phyloP scores from a whole-genome alignment of 2,329 filamentous ascomycete genomes.

The Alternaria ethzedia region DNA sequence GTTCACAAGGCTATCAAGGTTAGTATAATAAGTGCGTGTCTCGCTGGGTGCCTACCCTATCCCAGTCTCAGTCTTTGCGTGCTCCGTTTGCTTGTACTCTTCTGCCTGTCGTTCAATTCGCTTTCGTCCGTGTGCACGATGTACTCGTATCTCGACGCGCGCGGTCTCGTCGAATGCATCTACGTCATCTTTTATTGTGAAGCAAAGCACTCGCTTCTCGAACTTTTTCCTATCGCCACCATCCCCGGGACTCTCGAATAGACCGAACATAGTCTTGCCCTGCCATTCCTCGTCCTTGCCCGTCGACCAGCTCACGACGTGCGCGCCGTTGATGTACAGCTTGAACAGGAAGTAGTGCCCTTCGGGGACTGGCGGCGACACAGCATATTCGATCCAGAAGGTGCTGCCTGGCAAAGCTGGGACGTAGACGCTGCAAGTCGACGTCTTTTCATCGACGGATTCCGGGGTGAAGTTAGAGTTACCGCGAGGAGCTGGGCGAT shows the following conservation, averaged over 20 bases:
- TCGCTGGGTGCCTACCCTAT: constrained; percentile 36
- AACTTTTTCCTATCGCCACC: constrained; percentile 38
- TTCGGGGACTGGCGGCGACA: constrained; percentile 38
- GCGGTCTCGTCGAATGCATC: constrained; percentile 32
- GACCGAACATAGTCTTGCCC: constrained; percentile 54
- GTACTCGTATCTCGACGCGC: constrained; percentile 52
- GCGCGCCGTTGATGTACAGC: constrained; percentile 49
- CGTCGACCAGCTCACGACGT: constrained; percentile 53
- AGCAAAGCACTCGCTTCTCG: constrained; percentile 53
- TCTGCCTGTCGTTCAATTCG: constrained; percentile 41
- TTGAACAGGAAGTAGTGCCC: constrained; percentile 55
- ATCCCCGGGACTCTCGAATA: constrained; percentile 46
- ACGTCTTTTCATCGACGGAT: constrained; percentile 28
- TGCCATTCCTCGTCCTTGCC: constrained; percentile 51
- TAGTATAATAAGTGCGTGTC: constrained; percentile 8
- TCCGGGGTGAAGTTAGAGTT: constrained; percentile 9
- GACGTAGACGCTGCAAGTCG: constrained; percentile 46
- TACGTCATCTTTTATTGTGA: constrained; percentile 27
- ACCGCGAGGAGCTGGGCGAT: constrained; percentile 26
- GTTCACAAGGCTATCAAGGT: constrained; percentile 42
- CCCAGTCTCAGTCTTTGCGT: constrained; percentile 23
- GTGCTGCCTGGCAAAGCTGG: constrained; percentile 45
- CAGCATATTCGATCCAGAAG: constrained; percentile 54
- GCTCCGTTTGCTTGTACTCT: constrained; percentile 29
- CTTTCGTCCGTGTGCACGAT: constrained; percentile 50